Percentiles rank a stretch among this genome's conserved stretches.
These are phyloP conservation scores for Monosporozyma yasuniensis DNA, from an alignment of 805 yeast genomes.

Conservation along the genomic window DNA sequence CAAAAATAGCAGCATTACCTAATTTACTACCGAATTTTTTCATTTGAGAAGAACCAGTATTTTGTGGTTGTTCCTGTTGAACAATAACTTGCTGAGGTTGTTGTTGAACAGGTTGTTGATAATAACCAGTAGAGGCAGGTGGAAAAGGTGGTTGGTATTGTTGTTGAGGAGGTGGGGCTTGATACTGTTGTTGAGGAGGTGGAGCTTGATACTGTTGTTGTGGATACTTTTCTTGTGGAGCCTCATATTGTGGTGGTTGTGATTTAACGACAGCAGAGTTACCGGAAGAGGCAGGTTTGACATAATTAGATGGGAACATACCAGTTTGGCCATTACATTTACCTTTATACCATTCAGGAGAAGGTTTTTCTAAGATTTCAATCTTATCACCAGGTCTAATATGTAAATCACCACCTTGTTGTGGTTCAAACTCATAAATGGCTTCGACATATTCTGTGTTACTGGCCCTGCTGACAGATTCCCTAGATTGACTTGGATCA, in stretches of 20 bases:
- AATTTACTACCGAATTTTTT: conserved; percentile 69
- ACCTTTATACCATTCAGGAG: conserved; percentile 92
- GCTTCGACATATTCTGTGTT: conserved; percentile 48
- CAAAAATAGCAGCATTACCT: conserved; percentile 89
- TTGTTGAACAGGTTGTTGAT: conserved; percentile 31
- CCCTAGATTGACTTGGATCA: conserved; percentile 24
- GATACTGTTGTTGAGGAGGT: conserved; percentile 5
- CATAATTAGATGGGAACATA: conserved; percentile 86
- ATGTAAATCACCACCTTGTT: conserved; percentile 64
- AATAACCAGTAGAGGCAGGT: conserved; percentile 42
- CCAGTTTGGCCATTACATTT: conserved; percentile 51
- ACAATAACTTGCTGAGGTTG: conserved; percentile 23
- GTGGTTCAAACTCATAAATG: conserved; percentile 63
- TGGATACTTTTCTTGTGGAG: conserved; percentile 8
- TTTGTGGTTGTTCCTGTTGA: conserved; percentile 29
- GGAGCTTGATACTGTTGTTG: conserved; percentile 5
- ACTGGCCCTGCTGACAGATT: neutral
- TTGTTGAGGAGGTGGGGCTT: conserved; percentile 26
- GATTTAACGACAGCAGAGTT: conserved; percentile 12
- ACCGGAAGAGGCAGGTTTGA: conserved; percentile 33
- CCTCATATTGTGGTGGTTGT: conserved; percentile 7
- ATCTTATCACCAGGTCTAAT: conserved; percentile 61
- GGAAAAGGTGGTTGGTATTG: conserved; percentile 29
- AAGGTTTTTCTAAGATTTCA: conserved; percentile 60
- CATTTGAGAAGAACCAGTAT: conserved; percentile 28